Evolutionary conservation across 805 yeast species (phyloP), one percentile per base, ranked within the genome.

Genomic region (Isabelozyma gotoi): DNA sequence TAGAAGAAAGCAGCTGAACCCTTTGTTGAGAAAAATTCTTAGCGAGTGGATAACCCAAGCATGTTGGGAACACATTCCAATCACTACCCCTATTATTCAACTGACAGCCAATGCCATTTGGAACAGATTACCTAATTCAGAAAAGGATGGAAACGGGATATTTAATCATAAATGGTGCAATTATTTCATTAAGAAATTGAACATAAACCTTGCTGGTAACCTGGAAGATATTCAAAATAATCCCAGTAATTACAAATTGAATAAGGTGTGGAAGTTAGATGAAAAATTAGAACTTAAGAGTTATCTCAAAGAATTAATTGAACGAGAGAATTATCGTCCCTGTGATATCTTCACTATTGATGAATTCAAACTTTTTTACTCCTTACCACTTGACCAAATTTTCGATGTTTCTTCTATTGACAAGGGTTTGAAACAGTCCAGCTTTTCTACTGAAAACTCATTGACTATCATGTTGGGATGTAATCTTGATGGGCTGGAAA

Each of bases 11-110:
- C 78, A 79, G n/a, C 60, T 74, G 38, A 80, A 80, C 50, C 75
- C 78, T 8, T 56, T 82, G 18, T 67, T 82, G 11, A 62, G 86
- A 31, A 73, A 74, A 37, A 80, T 82, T n/a, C 58, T 82, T 35
- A 75, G 80, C n/a, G 87, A 82, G 56, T 82, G 87, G 87, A 78
- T 82, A 33, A 74, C 82, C 0, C 87, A 82, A 55, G 78, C 82
- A 18, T 74, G 76, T 2, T 82, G 88, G 87, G 83, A 80, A 53
- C 77, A 75, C 38, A 78, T 81, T 29, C 86, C 87, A 2, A 74
- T 82, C 2, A 78, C 85, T 1, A 75, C 83, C 0, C 85, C 85
- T 1, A 79, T 81, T 14, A 70, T 82, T 32, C 83, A 80, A 50
- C 78, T 77, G 57, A 78, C 87, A 2, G 85, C 88, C 3, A 71